Evolutionary conservation across 2,329 filamentous ascomycete species (phyloP).

Genomic region (Aspergillus texensis): DNA sequence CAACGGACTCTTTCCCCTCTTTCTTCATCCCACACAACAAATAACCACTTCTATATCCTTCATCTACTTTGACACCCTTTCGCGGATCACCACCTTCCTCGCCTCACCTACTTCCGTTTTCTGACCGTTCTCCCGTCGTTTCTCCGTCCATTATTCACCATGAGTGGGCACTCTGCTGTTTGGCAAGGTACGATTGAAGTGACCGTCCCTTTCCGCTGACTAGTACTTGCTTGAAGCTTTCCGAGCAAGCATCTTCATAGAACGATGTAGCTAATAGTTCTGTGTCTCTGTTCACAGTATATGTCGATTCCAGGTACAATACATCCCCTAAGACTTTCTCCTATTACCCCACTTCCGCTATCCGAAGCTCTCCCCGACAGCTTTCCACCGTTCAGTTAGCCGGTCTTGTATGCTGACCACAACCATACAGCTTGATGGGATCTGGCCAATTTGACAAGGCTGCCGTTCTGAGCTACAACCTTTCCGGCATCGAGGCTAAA

Average conservation of each 20-base stretch:
- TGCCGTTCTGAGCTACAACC: constrained; percentile 79
- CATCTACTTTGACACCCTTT: neutral
- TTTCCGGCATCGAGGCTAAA: constrained; percentile 78
- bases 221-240: neutral
- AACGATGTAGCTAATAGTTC: neutral
- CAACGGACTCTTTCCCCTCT: neutral
- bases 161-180: constrained; percentile 41
- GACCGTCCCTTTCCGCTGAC: neutral
- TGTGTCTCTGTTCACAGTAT: constrained; percentile 47
- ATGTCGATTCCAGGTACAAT: constrained; percentile 64
- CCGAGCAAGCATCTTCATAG: neutral
- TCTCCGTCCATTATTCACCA: constrained; percentile 26
- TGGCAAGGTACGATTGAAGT: constrained; percentile 36
- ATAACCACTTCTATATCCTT: constrained; percentile 5
- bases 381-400: constrained; percentile 3
- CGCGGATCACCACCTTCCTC: neutral
- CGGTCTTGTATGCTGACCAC: constrained; percentile 13
- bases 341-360: constrained; percentile 14
- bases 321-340: constrained; percentile 13
- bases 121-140: constrained; percentile 16
- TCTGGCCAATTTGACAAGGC: constrained; percentile 79
- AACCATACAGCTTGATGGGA: constrained; percentile 69
- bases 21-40: constrained; percentile 11
- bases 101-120: constrained; percentile 3
- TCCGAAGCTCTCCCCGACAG: constrained; percentile 13